Evolutionary conservation across 75 land plant species (phyloP).

Genomic region (Isoetes taiwanensis): DNA sequence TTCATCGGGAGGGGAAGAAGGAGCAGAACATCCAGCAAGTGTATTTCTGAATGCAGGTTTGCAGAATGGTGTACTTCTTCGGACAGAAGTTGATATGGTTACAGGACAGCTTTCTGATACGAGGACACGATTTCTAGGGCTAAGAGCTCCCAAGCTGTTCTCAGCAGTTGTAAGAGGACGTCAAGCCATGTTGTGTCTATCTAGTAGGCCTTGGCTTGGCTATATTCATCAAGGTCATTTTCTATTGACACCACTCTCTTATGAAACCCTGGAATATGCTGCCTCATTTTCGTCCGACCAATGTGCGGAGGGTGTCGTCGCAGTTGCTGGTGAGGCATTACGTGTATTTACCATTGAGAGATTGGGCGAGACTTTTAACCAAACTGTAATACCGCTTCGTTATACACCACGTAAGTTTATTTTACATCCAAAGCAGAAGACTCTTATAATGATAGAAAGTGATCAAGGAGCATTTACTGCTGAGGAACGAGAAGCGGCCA

Average conservation of each 20-base stretch:
- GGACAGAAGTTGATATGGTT: conserved; percentile 98
- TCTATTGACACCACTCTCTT: conserved; percentile 81
- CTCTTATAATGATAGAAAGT: conserved; percentile 72
- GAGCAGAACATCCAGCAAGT: conserved; percentile 95
- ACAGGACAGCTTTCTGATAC: conserved; percentile 96
- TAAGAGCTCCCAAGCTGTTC: conserved; percentile 87
- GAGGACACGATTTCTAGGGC: conserved; percentile 87
- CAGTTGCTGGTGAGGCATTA: conserved; percentile 87
- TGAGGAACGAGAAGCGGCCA: conserved; percentile 81
- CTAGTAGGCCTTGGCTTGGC: conserved; percentile 96
- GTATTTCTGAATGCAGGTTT: conserved; percentile 94
- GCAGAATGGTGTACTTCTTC: conserved; percentile 81
- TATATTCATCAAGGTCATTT: conserved; percentile 96
- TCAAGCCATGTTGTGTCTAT: conserved; percentile 83
- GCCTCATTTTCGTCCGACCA: conserved; percentile 95
- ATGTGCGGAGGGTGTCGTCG: conserved; percentile 96
- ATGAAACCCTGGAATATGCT: conserved; percentile 91
- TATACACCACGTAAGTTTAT: conserved; percentile 97
- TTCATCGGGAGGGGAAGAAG: conserved; percentile 90
- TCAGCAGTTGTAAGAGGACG: conserved; percentile 64
- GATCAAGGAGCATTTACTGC: conserved; percentile 93
- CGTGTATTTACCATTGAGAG: conserved; percentile 94
- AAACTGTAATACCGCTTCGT: conserved; percentile 75
- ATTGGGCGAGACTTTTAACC: conserved; percentile 94
- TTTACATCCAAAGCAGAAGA: conserved; percentile 73